These are phyloP conservation scores for Elaeagnus macrophylla DNA, from an alignment of 306 rosid species.

Conservation along the genomic window DNA sequence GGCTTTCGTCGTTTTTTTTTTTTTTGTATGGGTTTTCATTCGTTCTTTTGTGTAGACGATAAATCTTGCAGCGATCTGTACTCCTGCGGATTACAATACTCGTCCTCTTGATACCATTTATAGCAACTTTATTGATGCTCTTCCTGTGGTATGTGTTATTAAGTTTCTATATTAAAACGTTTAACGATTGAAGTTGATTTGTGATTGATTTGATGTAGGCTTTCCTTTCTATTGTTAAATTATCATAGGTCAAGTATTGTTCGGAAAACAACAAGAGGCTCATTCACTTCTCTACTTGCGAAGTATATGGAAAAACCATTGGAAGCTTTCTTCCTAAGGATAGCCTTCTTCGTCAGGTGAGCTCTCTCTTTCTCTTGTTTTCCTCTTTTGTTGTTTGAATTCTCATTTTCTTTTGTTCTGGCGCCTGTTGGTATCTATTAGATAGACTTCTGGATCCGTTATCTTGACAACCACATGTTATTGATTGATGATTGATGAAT, in stretches of 20 bases:
- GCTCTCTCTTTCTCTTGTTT: constrained; percentile 19
- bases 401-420: neutral
- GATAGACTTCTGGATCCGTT: constrained; percentile 2
- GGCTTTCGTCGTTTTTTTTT: neutral
- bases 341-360: constrained; percentile 79
- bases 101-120: constrained; percentile 89
- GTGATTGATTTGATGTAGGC: constrained; percentile 26
- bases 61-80: constrained; percentile 89
- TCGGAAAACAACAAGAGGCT: constrained; percentile 81
- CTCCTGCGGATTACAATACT: constrained; percentile 92
- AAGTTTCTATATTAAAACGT: neutral
- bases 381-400: neutral
- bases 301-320: constrained; percentile 91
- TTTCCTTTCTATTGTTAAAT: constrained; percentile 1
- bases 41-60: constrained; percentile 39
- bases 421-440: neutral
- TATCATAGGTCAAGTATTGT: constrained; percentile 71
- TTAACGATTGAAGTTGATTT: constrained; percentile 18
- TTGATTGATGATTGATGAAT: too few species aligned
- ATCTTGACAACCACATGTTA: constrained; percentile 5
- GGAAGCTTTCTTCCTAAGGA: constrained; percentile 90
- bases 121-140: constrained; percentile 89
- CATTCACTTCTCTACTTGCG: constrained; percentile 92
- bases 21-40: neutral
- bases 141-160: constrained; percentile 59